Evolutionary conservation across 192 early-diverging fungal species (phyloP).

Genomic region (Coemansia sp.): DNA sequence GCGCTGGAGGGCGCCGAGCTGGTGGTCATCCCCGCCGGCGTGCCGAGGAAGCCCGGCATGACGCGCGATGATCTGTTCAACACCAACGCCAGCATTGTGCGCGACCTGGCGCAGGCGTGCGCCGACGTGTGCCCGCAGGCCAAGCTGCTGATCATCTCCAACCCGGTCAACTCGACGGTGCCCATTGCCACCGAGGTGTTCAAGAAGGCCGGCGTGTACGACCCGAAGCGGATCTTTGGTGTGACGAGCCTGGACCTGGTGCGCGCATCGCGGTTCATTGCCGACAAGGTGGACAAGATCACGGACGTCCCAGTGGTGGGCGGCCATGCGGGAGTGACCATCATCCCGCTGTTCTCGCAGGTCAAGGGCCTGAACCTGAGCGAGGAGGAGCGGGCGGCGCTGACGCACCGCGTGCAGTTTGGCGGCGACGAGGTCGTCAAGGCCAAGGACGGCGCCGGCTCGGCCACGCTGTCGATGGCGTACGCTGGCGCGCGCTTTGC

Average conservation of each 20-base stretch:
- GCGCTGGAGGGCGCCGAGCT: constrained; percentile 69
- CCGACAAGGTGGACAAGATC: constrained; percentile 66
- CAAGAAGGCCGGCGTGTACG: constrained; percentile 80
- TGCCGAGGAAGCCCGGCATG: constrained; percentile 99
- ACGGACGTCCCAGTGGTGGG: constrained; percentile 85
- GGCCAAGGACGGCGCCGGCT: constrained; percentile 95
- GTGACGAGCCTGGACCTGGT: constrained; percentile 97
- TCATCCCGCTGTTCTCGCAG: constrained; percentile 91
- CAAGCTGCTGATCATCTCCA: constrained; percentile 81
- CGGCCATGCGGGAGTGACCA: constrained; percentile 96
- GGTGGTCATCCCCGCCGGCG: constrained; percentile 95
- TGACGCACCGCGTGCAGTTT: constrained; percentile 97
- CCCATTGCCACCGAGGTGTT: constrained; percentile 89
- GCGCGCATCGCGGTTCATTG: constrained; percentile 92
- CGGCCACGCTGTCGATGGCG: constrained; percentile 88
- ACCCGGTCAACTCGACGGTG: constrained; percentile 96
- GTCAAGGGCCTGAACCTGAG: constrained; percentile 58
- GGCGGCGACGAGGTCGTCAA: constrained; percentile 99
- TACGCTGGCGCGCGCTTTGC: constrained; percentile 88
- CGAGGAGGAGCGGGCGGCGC: constrained; percentile 78
- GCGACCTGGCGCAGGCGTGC: constrained; percentile 69
- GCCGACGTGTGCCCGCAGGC: constrained; percentile 80
- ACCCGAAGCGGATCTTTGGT: constrained; percentile 86
- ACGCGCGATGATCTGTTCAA: constrained; percentile 99
- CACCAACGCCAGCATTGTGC: constrained; percentile 89